phyloP scores from a whole-genome alignment of 2,329 filamentous ascomycete genomes.

The Fusarium odoratissimum region DNA sequence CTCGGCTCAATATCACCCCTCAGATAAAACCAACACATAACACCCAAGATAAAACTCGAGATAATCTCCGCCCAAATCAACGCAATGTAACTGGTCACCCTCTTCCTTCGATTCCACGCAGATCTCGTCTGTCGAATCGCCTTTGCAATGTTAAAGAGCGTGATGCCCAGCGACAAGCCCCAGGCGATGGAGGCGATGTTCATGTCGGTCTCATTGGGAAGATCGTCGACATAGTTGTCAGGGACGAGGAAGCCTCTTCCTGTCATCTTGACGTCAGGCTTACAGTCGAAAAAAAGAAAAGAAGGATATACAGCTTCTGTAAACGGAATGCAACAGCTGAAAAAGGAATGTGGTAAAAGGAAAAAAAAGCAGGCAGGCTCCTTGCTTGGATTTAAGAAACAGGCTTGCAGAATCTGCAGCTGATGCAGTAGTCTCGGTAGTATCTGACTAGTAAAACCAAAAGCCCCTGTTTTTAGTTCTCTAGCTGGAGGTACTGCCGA shows the following conservation, averaged over 20 bases:
- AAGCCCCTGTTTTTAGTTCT: background rate
- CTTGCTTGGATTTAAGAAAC: constrained; percentile 7
- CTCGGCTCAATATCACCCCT: constrained; percentile 44
- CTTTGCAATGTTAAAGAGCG: constrained; percentile 42
- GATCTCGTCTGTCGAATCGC: constrained; percentile 35
- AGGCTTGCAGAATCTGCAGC: constrained; percentile 14
- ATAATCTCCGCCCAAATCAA: constrained; percentile 43
- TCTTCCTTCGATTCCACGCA: constrained; percentile 36
- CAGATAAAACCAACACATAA: constrained; percentile 44
- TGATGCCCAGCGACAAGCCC: constrained; percentile 43
- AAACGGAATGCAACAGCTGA: background rate
- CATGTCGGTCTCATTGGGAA: constrained; percentile 41
- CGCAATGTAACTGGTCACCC: constrained; percentile 35
- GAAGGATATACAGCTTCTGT: background rate
- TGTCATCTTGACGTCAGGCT: constrained; percentile 27
- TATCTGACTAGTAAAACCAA: background rate
- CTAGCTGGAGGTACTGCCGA: background rate
- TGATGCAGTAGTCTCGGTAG: background rate
- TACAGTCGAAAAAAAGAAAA: background rate
- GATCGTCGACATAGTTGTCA: constrained; percentile 28
- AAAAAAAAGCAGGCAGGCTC: background rate
- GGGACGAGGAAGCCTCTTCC: constrained; percentile 40
- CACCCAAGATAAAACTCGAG: constrained; percentile 41
- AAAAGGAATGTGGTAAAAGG: constrained; percentile 4
- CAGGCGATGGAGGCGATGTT: constrained; percentile 46